Percentiles rank a stretch among this genome's conserved stretches.
Evolutionary conservation across 2,329 filamentous ascomycete species (phyloP).

Genomic region (Teratosphaeria epicoccoides): DNA sequence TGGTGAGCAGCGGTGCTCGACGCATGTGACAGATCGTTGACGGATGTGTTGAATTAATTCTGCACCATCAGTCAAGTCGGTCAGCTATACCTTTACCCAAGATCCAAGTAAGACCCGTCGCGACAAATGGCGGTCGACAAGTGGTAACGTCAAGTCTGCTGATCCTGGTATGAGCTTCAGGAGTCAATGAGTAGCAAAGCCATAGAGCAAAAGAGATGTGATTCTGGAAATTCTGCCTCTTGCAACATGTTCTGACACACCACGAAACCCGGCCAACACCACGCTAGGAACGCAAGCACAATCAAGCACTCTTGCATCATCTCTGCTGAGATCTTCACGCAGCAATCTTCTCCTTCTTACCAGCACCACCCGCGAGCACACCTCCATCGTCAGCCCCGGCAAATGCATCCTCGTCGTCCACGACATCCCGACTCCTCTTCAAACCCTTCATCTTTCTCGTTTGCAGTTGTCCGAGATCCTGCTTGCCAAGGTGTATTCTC

Average conservation of each 20-base stretch:
- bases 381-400: slow-evolving; percentile 6
- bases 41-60: neutral
- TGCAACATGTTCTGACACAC: neutral
- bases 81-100: too few species aligned
- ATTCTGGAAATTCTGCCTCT: neutral
- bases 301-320: neutral
- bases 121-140: too few species aligned
- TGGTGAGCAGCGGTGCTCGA: neutral
- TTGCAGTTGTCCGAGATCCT: slow-evolving; percentile 79
- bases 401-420: slow-evolving; percentile 37
- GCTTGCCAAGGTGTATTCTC: slow-evolving; percentile 79
- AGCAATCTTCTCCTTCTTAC: slow-evolving; percentile 18
- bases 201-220: too few species aligned
- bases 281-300: slow-evolving; percentile 13
- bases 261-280: slow-evolving; percentile 6
- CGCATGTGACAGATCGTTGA: neutral
- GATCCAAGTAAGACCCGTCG: too few species aligned
- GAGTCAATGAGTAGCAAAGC: too few species aligned
- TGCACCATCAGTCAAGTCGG: too few species aligned
- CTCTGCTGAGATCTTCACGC: slow-evolving; percentile 5
- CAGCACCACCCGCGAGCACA: slow-evolving; percentile 9
- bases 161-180: too few species aligned
- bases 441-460: slow-evolving; percentile 99
- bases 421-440: slow-evolving; percentile 64
- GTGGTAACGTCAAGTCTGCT: too few species aligned